Evolutionary conservation across 1,284 basidiomycete genomes (phyloP).

Genomic region (Malassezia yamatoensis): DNA sequence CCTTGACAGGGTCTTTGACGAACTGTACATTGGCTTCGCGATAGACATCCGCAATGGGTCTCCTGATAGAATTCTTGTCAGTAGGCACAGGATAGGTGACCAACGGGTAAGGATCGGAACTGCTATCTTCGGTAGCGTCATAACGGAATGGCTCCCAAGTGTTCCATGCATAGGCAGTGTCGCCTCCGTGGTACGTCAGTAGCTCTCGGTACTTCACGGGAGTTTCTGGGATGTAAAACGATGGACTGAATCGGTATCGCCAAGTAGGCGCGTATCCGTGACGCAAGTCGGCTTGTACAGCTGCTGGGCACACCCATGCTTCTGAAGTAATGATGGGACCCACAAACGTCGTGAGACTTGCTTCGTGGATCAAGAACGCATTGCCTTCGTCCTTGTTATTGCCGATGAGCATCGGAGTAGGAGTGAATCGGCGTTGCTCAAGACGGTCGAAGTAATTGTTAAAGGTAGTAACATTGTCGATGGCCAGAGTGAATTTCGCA

Average conservation of each 20-base stretch:
- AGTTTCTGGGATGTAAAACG: constrained; percentile 12
- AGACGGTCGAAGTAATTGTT: constrained; percentile 12
- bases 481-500: constrained; percentile 7
- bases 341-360: not conserved
- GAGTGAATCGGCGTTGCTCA: not conserved
- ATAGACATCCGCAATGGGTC: constrained; percentile 1
- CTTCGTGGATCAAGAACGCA: constrained; percentile 3
- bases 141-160: constrained; percentile 8
- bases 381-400: constrained; percentile 19
- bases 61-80: not conserved
- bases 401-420: constrained; percentile 14
- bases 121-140: not conserved
- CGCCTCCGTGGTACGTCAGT: constrained; percentile 12
- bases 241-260: constrained; percentile 19
- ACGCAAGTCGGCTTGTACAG: constrained; percentile 6
- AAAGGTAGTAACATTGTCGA: constrained; percentile 11
- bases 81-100: constrained; percentile 1
- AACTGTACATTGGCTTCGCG: constrained; percentile 11
- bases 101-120: not conserved
- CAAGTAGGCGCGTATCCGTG: constrained; percentile 10
- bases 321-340: constrained; percentile 12
- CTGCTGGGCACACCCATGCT: constrained; percentile 15
- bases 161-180: constrained; percentile 15
- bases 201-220: constrained; percentile 8
- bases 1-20: constrained; percentile 14